phyloP scores from a whole-genome alignment of 768 basidiomycete species.

The Amanita rubescens region DNA sequence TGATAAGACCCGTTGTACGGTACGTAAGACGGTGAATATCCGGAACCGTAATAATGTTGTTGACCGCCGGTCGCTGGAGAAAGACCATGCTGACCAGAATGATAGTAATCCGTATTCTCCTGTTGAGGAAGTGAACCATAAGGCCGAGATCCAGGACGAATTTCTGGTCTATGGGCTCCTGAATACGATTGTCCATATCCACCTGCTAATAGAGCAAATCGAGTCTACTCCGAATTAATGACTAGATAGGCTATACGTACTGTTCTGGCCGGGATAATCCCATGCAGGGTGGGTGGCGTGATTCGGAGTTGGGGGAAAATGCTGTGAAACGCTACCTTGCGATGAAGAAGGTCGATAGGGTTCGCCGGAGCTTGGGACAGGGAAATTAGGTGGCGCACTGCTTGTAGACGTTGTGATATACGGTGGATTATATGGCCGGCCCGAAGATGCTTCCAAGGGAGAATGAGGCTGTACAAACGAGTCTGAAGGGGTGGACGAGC shows the following conservation, averaged over 20 bases:
- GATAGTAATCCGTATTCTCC: background rate
- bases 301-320: background rate
- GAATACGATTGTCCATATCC: conserved; percentile 8
- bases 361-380: background rate
- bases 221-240: background rate
- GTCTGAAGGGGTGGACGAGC: too few species aligned
- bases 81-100: background rate
- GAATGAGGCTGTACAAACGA: too few species aligned
- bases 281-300: background rate
- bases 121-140: background rate
- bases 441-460: conserved; percentile 8
- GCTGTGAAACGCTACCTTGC: background rate
- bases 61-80: background rate
- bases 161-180: background rate
- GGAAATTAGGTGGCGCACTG: conserved; percentile 3
- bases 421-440: background rate
- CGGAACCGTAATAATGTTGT: background rate
- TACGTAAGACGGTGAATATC: background rate
- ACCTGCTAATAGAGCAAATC: conserved; percentile 1
- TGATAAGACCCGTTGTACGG: background rate
- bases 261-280: background rate
- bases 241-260: background rate
- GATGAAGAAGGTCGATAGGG: background rate
- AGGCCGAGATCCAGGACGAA: background rate
- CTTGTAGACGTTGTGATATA: background rate